Evolutionary conservation across 78 protist genomes (phyloP).

Genomic region (Tieghemostelium lacteum): DNA sequence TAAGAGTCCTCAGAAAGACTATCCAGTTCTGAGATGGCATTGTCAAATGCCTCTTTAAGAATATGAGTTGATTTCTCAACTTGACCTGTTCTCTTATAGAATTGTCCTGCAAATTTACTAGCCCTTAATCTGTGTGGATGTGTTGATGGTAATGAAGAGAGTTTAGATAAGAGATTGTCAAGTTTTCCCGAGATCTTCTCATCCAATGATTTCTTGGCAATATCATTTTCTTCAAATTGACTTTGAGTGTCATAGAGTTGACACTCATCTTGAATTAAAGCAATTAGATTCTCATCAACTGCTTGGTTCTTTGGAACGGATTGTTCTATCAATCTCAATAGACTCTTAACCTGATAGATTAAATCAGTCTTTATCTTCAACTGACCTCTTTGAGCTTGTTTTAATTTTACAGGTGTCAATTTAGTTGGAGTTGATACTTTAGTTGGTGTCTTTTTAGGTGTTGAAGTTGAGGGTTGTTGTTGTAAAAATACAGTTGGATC

Average conservation of each 20-base stretch:
- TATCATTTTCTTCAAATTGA: conserved; percentile 16
- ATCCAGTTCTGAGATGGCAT: conserved; percentile 96
- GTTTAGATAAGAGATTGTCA: not conserved
- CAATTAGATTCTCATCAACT: not conserved
- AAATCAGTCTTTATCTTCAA: conserved; percentile 41
- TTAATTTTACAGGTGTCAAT: not conserved
- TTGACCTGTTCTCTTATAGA: conserved; percentile 22
- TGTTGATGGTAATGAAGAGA: conserved; percentile 20
- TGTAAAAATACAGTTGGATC: not conserved
- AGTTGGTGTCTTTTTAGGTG: not conserved
- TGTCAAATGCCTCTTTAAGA: conserved; percentile 93
- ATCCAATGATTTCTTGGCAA: conserved; percentile 11
- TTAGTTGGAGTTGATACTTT: not conserved
- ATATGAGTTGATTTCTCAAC: conserved; percentile 89
- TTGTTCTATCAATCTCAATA: conserved; percentile 37
- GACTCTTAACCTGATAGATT: conserved; percentile 2
- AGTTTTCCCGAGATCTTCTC: not conserved
- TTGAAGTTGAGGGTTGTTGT: not conserved
- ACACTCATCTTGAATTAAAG: not conserved
- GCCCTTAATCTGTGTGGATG: not conserved
- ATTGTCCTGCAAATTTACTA: not conserved
- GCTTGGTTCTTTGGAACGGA: not conserved
- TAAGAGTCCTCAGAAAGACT: conserved; percentile 93
- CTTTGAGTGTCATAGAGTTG: not conserved
- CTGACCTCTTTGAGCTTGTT: conserved; percentile 22